Percentiles rank a stretch among this genome's conserved stretches.
Evolutionary conservation across 345 rosid species (phyloP).

Genomic region (Citropsis articulata): DNA sequence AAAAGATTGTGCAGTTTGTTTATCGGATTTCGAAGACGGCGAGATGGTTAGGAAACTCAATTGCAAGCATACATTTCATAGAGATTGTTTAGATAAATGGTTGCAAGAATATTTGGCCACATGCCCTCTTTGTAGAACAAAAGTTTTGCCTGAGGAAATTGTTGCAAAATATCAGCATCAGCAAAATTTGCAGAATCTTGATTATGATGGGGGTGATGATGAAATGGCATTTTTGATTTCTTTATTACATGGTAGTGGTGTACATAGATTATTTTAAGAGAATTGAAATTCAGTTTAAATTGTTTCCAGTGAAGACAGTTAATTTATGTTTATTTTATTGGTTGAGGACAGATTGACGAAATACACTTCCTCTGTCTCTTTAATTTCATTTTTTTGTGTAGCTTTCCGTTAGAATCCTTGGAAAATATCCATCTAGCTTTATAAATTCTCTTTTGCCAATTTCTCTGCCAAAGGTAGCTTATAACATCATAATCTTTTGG

Average conservation of each 20-base stretch:
- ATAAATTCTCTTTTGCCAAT: neutral
- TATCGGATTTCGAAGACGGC: constrained; percentile 40
- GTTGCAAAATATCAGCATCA: constrained; percentile 27
- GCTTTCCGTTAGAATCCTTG: neutral
- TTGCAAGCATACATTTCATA: constrained; percentile 50
- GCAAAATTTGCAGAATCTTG: constrained; percentile 10
- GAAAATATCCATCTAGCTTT: neutral
- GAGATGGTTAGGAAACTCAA: constrained; percentile 36
- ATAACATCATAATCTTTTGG: neutral
- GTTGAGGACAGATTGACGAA: neutral
- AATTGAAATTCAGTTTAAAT: neutral
- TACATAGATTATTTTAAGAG: constrained; percentile 19
- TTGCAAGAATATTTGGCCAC: constrained; percentile 36
- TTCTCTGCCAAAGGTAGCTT: neutral
- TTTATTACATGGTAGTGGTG: constrained; percentile 34
- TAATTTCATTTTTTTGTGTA: neutral
- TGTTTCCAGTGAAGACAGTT: neutral
- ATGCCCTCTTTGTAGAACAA: constrained; percentile 53
- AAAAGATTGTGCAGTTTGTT: constrained; percentile 39
- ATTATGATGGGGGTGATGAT: constrained; percentile 41
- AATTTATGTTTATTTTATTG: neutral
- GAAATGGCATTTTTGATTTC: constrained; percentile 35
- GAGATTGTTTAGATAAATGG: constrained; percentile 52
- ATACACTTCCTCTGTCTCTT: neutral
- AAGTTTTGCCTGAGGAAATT: constrained; percentile 44